phyloP scores from a whole-genome alignment of 2,329 filamentous ascomycete species.

The Seiridium cupressi region DNA sequence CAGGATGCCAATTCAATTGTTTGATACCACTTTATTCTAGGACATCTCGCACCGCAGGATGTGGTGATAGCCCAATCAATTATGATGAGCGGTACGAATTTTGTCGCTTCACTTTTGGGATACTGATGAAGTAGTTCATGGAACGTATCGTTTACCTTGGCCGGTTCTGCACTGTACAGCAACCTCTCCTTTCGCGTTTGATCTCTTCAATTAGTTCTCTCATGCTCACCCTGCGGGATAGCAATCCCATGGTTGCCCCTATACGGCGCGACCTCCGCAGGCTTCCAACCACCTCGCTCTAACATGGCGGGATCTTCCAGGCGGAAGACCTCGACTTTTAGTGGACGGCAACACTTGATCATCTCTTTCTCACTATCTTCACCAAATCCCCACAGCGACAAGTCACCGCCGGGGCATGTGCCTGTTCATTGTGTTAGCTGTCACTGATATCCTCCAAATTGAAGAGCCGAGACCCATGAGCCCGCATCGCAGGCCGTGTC shows the following conservation, averaged over 20 bases:
- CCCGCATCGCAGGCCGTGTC: background rate
- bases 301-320: conserved; percentile 54
- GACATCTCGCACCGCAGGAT: too few relatives aligned
- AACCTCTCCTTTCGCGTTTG: background rate
- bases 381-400: conserved; percentile 80
- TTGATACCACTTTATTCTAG: background rate
- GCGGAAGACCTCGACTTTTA: conserved; percentile 71
- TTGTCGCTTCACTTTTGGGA: too few relatives aligned
- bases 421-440: conserved; percentile 44
- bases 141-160: too few relatives aligned
- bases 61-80: too few relatives aligned
- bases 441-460: too few relatives aligned
- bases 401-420: conserved; percentile 78
- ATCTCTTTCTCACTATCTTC: conserved; percentile 66
- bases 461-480: too few relatives aligned
- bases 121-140: too few relatives aligned
- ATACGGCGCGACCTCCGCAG: conserved; percentile 60
- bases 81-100: too few relatives aligned
- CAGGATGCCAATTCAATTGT: background rate
- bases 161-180: too few relatives aligned
- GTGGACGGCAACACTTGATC: conserved; percentile 67
- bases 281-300: conserved; percentile 57
- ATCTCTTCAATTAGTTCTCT: background rate
- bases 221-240: conserved; percentile 27
- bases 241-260: conserved; percentile 64